Conservation (phyloP, 139 green algal genomes). For the Yamagishiella unicocca region DNA sequence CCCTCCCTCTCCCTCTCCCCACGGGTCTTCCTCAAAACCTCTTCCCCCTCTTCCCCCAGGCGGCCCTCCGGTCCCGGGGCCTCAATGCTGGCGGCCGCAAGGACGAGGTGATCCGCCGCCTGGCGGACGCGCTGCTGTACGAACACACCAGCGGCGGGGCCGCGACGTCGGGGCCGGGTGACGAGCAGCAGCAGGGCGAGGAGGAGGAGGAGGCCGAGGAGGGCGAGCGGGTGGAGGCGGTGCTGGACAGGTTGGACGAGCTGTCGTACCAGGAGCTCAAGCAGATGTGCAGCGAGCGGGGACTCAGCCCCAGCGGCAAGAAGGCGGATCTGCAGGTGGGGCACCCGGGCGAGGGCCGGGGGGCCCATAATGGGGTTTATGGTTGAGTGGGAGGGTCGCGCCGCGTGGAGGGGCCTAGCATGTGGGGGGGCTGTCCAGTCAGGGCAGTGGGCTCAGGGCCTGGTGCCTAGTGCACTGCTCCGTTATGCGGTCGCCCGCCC, state of each 20-base stretch:
- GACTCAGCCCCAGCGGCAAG: slow-evolving; percentile 2
- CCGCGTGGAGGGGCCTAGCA: too few relatives aligned
- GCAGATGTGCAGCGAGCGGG: not conserved
- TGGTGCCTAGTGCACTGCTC: too few relatives aligned
- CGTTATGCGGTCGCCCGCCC: too few relatives aligned
- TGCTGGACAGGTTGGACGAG: slow-evolving; percentile 10
- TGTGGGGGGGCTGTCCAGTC: too few relatives aligned
- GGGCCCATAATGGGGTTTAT: too few relatives aligned
- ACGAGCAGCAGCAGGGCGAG: not conserved
- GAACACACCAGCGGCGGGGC: not conserved
- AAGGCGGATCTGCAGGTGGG: slow-evolving; percentile 34
- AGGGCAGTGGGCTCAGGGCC: too few relatives aligned
- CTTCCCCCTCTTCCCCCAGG: too few relatives aligned
- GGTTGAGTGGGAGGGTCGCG: too few relatives aligned
- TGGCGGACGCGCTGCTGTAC: not conserved
- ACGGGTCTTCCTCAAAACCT: not conserved
- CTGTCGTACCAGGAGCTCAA: slow-evolving; percentile 30
- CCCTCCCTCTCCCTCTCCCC: not conserved
- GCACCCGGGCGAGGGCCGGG: too few relatives aligned
- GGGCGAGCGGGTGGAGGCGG: not conserved
- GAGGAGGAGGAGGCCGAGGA: not conserved
- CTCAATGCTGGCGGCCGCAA: not conserved
- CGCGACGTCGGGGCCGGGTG: not conserved
- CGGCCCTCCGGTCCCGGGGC: not conserved
- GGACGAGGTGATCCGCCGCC: slow-evolving; percentile 9